A percentile compares a stretch with the other conserved stretches of the same genome.
These are phyloP conservation scores for Saccharum spontaneum DNA, from an alignment of 176 grass and related monocot genomes.

Conservation along the genomic window DNA sequence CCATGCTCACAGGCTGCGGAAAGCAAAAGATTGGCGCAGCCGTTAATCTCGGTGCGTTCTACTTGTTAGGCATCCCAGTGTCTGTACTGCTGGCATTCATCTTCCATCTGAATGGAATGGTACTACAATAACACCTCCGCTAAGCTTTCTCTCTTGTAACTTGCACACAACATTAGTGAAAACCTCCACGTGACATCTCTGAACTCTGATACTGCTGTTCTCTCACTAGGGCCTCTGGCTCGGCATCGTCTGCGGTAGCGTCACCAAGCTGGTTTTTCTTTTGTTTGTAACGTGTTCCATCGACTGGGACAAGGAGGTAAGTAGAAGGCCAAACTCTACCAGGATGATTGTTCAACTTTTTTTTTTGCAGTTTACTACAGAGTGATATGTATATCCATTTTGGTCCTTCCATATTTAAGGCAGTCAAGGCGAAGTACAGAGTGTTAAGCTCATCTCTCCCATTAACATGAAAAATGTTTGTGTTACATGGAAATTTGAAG, in stretches of 20 bases:
- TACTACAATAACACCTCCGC: not conserved
- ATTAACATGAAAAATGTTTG: not conserved
- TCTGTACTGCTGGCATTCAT: conserved; percentile 20
- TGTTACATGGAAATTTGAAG: not conserved
- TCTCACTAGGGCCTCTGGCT: not conserved
- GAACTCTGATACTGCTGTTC: not conserved
- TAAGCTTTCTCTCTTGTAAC: not conserved
- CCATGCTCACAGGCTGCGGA: not conserved
- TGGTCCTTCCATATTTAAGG: not conserved
- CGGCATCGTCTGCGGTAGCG: not conserved
- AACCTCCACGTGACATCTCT: not conserved
- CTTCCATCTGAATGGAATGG: conserved; percentile 41
- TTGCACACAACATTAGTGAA: not conserved
- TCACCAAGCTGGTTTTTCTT: not conserved
- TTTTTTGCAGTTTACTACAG: not conserved
- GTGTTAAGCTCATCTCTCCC: not conserved
- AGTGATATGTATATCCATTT: not conserved
- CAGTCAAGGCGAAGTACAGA: not conserved
- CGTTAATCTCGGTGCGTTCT: conserved; percentile 31
- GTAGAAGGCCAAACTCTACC: not conserved
- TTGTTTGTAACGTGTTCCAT: not conserved
- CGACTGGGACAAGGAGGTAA: conserved; percentile 1
- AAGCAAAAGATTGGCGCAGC: conserved; percentile 35
- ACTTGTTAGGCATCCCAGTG: conserved; percentile 34
- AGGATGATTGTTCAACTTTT: not conserved